phyloP scores from a whole-genome alignment of 73 alveolate species.

The Paramecium primaurelia region DNA sequence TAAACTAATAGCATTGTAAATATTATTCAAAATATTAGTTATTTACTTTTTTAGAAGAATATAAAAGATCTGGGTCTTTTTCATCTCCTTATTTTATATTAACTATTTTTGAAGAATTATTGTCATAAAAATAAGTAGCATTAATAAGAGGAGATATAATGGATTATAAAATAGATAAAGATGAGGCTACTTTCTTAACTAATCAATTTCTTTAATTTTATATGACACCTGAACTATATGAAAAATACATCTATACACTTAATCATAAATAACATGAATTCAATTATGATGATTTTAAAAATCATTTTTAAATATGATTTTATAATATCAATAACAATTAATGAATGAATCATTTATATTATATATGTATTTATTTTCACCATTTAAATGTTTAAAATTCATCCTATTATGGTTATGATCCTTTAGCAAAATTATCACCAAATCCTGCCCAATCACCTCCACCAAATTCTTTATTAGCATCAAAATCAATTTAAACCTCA shows the following conservation, averaged over 20 bases:
- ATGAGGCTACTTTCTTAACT: constrained; percentile 66
- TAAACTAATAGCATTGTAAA: constrained; percentile 68
- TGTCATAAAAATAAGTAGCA: constrained; percentile 66
- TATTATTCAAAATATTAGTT: not conserved
- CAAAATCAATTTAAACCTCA: constrained; percentile 1
- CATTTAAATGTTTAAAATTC: not conserved
- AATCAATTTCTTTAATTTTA: constrained; percentile 58
- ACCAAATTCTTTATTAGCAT: constrained; percentile 28
- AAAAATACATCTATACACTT: constrained; percentile 63
- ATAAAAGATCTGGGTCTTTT: constrained; percentile 68
- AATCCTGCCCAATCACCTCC: not conserved
- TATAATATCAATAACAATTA: not conserved
- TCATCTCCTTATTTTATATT: constrained; percentile 77
- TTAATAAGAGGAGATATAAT: constrained; percentile 80
- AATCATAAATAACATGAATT: constrained; percentile 68
- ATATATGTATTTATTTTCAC: not conserved
- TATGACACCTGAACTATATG: constrained; percentile 62
- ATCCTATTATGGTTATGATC: not conserved
- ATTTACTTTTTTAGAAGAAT: constrained; percentile 75
- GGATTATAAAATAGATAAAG: constrained; percentile 61
- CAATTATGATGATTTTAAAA: constrained; percentile 68
- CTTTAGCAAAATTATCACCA: not conserved
- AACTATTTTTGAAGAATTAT: constrained; percentile 76
- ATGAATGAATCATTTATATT: not conserved
- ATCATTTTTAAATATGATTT: constrained; percentile 21